phyloP scores from a whole-genome alignment of 305 asterid species.

The Salvia sclarea region DNA sequence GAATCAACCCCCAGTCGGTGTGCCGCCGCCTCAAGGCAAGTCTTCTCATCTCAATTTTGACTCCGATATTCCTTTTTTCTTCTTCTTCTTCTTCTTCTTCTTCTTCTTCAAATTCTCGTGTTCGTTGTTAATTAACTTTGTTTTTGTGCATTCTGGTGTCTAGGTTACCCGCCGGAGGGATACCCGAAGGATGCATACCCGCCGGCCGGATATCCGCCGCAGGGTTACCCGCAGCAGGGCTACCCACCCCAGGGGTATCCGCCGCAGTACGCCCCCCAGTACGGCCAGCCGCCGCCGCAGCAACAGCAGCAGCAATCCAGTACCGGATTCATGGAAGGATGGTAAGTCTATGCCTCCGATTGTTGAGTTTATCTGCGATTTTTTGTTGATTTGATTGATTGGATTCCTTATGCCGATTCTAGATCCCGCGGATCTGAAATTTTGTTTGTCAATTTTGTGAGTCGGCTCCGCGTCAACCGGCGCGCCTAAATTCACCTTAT shows the following conservation, averaged over 20 bases:
- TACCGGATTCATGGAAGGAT: conserved; percentile 67
- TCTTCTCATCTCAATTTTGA: not conserved
- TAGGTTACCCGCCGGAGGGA: conserved; percentile 65
- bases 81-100: too few relatives aligned
- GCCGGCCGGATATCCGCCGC: conserved; percentile 55
- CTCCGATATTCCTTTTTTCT: not conserved
- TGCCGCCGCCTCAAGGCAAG: conserved; percentile 56
- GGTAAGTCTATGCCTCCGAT: conserved; percentile 36
- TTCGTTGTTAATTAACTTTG: not conserved
- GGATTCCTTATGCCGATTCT: not conserved
- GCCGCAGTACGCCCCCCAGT: conserved; percentile 54
- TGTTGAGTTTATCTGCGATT: not conserved
- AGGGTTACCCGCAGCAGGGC: conserved; percentile 48
- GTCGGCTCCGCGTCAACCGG: conserved; percentile 18
- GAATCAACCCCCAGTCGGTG: conserved; percentile 55
- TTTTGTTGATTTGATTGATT: conserved; percentile 22
- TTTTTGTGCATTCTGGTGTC: not conserved
- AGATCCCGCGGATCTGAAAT: conserved; percentile 41
- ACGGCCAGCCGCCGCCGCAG: conserved; percentile 57
- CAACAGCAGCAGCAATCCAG: conserved; percentile 53
- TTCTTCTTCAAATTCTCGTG: not conserved
- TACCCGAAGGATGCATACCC: conserved; percentile 64
- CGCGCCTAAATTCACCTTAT: conserved; percentile 11
- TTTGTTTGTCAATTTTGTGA: conserved; percentile 20
- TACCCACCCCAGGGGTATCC: conserved; percentile 65